Evolutionary conservation across 2,329 filamentous ascomycete genomes (phyloP).

Genomic region (Cladosporium sp.): DNA sequence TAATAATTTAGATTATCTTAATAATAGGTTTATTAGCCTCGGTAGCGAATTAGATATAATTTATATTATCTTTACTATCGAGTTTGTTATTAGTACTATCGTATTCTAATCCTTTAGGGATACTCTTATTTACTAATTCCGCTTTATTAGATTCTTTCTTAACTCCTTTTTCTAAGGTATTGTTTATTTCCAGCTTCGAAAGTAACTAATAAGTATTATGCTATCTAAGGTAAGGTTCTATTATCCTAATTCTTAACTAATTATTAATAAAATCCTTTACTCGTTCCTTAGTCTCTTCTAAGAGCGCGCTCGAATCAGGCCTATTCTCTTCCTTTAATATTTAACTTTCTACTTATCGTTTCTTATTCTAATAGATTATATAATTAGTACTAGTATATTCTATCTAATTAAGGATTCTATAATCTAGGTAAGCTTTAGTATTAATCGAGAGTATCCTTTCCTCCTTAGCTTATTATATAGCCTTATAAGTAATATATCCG

Average conservation of each 20-base stretch:
- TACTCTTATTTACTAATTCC: neutral
- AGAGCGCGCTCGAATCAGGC: no score
- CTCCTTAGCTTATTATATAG: neutral
- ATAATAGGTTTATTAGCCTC: neutral
- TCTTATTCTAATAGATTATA: constrained; percentile 4
- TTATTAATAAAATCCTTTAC: neutral
- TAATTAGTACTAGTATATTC: neutral
- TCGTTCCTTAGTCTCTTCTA: constrained; percentile 1
- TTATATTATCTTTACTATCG: neutral
- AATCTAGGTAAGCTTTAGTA: neutral
- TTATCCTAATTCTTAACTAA: neutral
- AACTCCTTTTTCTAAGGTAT: constrained; percentile 7
- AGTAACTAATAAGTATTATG: neutral
- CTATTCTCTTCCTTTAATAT: neutral
- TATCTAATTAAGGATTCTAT: neutral
- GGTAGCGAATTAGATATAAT: neutral
- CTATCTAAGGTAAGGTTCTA: neutral
- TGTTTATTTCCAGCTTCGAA: neutral
- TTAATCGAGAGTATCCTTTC: neutral
- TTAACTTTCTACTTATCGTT: neutral
- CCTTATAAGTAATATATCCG: neutral
- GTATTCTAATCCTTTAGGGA: neutral
- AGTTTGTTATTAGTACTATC: neutral
- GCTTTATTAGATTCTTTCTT: neutral
- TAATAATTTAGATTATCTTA: neutral